phyloP scores from a whole-genome alignment of 108 stramenopile species.

The Schizochytrium sp. region DNA sequence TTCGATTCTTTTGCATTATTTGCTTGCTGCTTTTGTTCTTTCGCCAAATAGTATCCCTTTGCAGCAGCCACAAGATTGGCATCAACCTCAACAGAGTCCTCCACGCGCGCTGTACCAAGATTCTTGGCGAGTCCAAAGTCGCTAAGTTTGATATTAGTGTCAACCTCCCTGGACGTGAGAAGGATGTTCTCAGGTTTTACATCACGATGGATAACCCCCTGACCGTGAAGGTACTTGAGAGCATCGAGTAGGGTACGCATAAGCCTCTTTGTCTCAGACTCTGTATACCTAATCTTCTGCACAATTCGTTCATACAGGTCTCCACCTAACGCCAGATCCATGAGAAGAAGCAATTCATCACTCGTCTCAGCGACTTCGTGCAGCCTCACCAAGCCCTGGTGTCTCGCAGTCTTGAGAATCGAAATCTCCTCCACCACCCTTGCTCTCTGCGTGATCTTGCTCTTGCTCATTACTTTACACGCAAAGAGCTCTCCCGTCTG shows the following conservation, averaged over 20 bases:
- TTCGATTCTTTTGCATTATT: neutral
- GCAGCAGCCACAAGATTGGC: slow-evolving; percentile 9
- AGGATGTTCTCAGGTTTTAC: slow-evolving; percentile 90
- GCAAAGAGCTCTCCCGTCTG: slow-evolving; percentile 68
- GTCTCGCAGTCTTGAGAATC: slow-evolving; percentile 58
- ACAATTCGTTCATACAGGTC: slow-evolving; percentile 93
- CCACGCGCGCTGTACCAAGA: slow-evolving; percentile 76
- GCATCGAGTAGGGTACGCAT: slow-evolving; percentile 82
- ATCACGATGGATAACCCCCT: slow-evolving; percentile 86
- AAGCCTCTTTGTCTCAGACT: slow-evolving; percentile 82
- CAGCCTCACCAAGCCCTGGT: slow-evolving; percentile 69
- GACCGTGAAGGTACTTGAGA: slow-evolving; percentile 83
- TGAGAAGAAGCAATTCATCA: slow-evolving; percentile 64
- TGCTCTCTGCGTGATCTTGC: slow-evolving; percentile 79
- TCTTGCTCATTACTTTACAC: slow-evolving; percentile 80
- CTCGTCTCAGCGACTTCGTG: slow-evolving; percentile 65
- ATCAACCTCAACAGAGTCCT: slow-evolving; percentile 78
- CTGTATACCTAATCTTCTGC: slow-evolving; percentile 85
- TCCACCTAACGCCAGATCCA: slow-evolving; percentile 84
- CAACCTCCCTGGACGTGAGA: slow-evolving; percentile 75
- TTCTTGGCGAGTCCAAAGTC: slow-evolving; percentile 98
- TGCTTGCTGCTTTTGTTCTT: too few species aligned
- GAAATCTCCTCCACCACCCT: slow-evolving; percentile 60
- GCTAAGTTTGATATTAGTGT: slow-evolving; percentile 94
- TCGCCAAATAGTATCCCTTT: neutral